Evolutionary conservation across 2,329 filamentous ascomycete genomes (phyloP), one percentile per base, ranked within the genome.

Genomic region (Cadophora luteo-olivacea): DNA sequence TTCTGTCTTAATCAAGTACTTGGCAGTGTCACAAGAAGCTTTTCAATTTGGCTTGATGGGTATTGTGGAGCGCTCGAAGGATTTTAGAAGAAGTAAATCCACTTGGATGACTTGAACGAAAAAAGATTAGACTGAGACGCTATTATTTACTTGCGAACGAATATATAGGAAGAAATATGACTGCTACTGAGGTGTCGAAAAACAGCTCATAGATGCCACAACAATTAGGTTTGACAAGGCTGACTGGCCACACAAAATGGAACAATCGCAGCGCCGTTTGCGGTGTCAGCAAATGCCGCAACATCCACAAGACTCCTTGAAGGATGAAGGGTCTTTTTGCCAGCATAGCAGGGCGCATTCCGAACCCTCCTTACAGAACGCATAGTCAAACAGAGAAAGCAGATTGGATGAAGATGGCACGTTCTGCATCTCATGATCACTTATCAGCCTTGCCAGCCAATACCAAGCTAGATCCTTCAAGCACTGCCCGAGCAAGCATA

Each of bases 31-130:
- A 14, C 29, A 19, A 51, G 38, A 62, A 48, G 60, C 60, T 49
- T 62, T 11, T 33, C 24, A 14, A 2, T 22, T 49, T 33, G 38
- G 16, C 4, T 33, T 51, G 41, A 24, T 49, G 6, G 16, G 45
- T 32, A 33, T 49, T 48, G 29, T 16, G 41, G 45, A 62, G 16
- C 29, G 8, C 22, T 25, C 14, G 45, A 62, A 24, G 4, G 48
- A 62, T 48, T 48, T 19, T 32, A 48, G 45, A 49, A 32, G 41
- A 22, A 62, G 29, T 11, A 49, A 51, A 16, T 48, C 14, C 24
- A 62, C 29, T 49, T 32, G 41, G 29, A 62, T 62, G 60, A 62
- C 60, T 41, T 62, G 25, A 62, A 62, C 36, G 38, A 33, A 14
- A 22, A 19, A 48, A n/a, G 19, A 14, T 22, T 11, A 41, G 29